Evolutionary conservation across 306 rosid genomes (phyloP).

Genomic region (Heteromeles arbutifolia): DNA sequence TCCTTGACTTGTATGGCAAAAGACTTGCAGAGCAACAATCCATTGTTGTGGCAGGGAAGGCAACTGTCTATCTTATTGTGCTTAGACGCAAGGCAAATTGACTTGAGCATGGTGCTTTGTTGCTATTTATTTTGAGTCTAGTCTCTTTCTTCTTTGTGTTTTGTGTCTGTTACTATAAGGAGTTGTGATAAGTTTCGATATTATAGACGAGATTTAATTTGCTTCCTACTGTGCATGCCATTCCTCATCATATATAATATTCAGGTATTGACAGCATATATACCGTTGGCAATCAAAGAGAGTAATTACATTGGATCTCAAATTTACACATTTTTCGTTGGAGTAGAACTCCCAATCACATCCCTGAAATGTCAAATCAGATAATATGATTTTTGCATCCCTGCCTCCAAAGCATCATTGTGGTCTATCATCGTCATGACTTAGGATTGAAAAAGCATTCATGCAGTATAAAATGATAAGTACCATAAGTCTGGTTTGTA

Average conservation of each 20-base stretch:
- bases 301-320: too few species aligned
- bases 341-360: too few species aligned
- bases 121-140: neutral
- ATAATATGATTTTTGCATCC: too few species aligned
- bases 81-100: neutral
- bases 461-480: too few species aligned
- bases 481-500: too few species aligned
- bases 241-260: neutral
- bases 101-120: neutral
- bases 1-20: neutral
- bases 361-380: too few species aligned
- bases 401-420: too few species aligned
- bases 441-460: too few species aligned
- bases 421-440: too few species aligned
- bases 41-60: neutral
- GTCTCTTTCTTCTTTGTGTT: neutral
- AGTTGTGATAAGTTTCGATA: neutral
- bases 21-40: neutral
- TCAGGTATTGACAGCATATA: too few species aligned
- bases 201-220: neutral
- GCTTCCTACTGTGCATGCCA: neutral
- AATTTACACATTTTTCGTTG: too few species aligned
- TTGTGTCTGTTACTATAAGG: neutral
- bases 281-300: too few species aligned
- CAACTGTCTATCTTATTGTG: neutral